A percentile compares a stretch with the other conserved stretches of the same genome.
Conservation (phyloP, 495 filamentous ascomycete genomes). For the Trichoderma reesei region DNA sequence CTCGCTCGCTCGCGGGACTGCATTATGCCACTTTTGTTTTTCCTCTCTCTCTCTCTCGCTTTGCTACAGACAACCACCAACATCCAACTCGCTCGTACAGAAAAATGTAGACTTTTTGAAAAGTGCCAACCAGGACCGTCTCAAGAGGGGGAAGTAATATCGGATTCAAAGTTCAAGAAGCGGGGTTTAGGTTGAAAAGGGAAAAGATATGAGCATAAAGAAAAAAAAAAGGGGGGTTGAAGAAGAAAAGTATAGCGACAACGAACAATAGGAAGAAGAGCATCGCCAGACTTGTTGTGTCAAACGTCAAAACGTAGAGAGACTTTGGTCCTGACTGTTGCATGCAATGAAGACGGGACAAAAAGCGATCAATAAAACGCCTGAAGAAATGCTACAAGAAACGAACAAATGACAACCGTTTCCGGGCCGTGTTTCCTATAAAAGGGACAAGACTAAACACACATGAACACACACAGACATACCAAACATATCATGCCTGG, state of each 20-base stretch:
- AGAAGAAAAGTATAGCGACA: neutral
- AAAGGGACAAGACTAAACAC: no score
- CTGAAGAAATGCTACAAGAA: conserved; percentile 5
- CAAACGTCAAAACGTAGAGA: conserved; percentile 1
- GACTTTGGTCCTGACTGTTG: neutral
- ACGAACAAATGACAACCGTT: no score
- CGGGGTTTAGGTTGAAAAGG: no score
- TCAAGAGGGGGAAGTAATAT: no score
- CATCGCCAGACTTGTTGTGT: conserved; percentile 6
- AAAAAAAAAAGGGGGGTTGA: neutral
- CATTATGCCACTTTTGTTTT: neutral
- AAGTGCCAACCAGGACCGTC: conserved; percentile 2
- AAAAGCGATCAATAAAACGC: conserved; percentile 2
- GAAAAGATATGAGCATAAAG: neutral
- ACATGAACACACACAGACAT: neutral
- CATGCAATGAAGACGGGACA: conserved; percentile 1
- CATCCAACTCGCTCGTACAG: conserved; percentile 19
- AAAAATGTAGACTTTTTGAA: conserved; percentile 15
- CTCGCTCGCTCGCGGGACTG: neutral
- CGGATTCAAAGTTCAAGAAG: no score
- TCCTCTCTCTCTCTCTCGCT: no score
- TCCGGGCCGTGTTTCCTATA: conserved; percentile 1
- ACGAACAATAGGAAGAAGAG: conserved; percentile 1
- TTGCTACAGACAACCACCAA: conserved; percentile 8
- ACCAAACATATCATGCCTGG: neutral